Evolutionary conservation across 805 yeast genomes (phyloP).

Genomic region (Clavispora vitiphila): DNA sequence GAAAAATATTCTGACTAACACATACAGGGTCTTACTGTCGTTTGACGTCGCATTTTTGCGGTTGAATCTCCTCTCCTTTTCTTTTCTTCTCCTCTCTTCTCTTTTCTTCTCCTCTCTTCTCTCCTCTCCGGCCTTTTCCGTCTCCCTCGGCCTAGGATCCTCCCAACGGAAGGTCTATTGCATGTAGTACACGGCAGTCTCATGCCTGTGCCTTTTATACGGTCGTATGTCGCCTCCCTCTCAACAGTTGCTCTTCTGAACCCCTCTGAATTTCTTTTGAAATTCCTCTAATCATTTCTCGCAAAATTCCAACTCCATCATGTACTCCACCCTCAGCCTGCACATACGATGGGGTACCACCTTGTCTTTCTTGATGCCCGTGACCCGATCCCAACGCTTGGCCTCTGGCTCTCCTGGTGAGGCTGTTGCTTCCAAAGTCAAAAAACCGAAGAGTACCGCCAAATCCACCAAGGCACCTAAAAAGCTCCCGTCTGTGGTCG

Average conservation of each 20-base stretch:
- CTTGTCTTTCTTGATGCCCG: not conserved
- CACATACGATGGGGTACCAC: too few relatives aligned
- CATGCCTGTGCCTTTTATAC: too few relatives aligned
- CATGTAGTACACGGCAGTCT: too few relatives aligned
- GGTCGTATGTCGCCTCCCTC: not conserved
- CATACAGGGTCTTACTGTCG: too few relatives aligned
- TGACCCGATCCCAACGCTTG: slow-evolving; percentile 1
- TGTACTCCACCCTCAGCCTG: not conserved
- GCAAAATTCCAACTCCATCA: not conserved
- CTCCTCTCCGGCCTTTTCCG: too few relatives aligned
- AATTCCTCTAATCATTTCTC: too few relatives aligned
- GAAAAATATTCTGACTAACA: slow-evolving; percentile 17
- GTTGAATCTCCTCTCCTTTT: too few relatives aligned
- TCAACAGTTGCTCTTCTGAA: not conserved
- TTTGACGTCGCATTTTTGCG: too few relatives aligned
- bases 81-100: not conserved
- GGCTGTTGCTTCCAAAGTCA: not conserved
- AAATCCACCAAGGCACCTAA: not conserved
- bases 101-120: not conserved
- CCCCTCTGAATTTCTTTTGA: too few relatives aligned
- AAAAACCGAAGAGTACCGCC: not conserved
- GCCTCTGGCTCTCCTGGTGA: not conserved
- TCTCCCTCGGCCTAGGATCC: too few relatives aligned
- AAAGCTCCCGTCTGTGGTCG: not conserved
- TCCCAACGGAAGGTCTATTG: too few relatives aligned